Base-by-base conservation (phyloP, 352 stramenopile species). In the Albugo laibachii region DNA sequence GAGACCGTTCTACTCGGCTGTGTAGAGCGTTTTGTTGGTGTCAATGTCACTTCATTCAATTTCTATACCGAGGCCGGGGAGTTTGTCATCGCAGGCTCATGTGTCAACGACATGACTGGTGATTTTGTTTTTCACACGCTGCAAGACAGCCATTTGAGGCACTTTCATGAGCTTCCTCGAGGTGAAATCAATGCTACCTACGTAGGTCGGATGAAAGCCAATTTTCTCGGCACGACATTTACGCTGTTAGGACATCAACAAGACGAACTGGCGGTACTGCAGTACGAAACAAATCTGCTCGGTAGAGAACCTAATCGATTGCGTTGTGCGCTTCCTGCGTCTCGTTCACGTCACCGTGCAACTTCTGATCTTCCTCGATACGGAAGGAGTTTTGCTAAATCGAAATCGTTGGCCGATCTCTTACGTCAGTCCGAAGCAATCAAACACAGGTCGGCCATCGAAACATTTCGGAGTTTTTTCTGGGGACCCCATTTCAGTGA, bases 181-280 rank as follows among this genome's bases (percentile, higher is more conserved):
- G 75, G 61, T 45, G 69, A 84, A 43, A 75, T 88, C 49, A 82
- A 65, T 19, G 75, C 78, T 15, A 69, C 83, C 19, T 92, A 85
- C 45, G 53, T 93, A 1, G 80, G 80, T 2, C 71, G 66, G 15
- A 73, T 93, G 47, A 54, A 70, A 21, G 61, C 68, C 18, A 92
- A 80, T 46, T 89, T 92, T 48, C 48, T 92, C 1, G 79, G 80
- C 31, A 92, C 72, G 11, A 73, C 88, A 53, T 89, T 91, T 50
- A 82, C 63, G n/a, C 45, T 92, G 14, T 56, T 83, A 1, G 77
- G 92, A 53, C 75, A 92, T 49, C 65, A 83, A 49, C 62, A 83
- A 42, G 69, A 80, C 44, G 74, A 93, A 49, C 49, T 93, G 0
- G 73, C 59, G 0, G 79, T 82, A 36, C 55, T 89, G 13, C 61